Percentiles rank a stretch among this genome's conserved stretches.
Evolutionary conservation across 2,329 filamentous ascomycete species (phyloP).

Genomic region (Coniochaeta sp.): DNA sequence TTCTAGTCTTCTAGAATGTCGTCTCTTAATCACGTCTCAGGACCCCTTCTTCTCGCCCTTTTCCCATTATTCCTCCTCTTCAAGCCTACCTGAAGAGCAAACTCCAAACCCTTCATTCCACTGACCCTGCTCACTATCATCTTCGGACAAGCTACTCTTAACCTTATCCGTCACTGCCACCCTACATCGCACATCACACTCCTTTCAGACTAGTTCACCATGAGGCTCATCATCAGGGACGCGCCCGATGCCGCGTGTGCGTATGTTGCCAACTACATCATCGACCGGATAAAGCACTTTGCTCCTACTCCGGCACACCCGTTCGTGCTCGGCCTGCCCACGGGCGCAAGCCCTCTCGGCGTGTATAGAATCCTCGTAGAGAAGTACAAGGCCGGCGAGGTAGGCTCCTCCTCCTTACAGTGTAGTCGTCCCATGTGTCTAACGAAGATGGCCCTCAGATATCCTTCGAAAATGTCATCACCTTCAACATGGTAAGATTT

Average conservation of each 20-base stretch:
- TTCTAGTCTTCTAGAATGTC: not conserved
- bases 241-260: slow-evolving; percentile 53
- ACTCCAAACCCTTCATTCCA: not conserved
- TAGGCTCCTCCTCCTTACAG: slow-evolving; percentile 7
- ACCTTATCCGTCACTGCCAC: not conserved
- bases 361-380: slow-evolving; percentile 64
- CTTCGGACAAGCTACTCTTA: not conserved
- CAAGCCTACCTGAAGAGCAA: not conserved
- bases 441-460: slow-evolving; percentile 7
- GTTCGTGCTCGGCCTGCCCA: slow-evolving; percentile 68
- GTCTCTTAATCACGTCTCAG: not conserved
- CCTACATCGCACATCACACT: slow-evolving; percentile 6
- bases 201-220: slow-evolving; percentile 23
- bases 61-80: not conserved
- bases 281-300: slow-evolving; percentile 65
- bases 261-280: slow-evolving; percentile 67
- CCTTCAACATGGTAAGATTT: slow-evolving; percentile 45
- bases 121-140: not conserved
- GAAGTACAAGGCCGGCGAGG: slow-evolving; percentile 49
- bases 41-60: not conserved
- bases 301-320: slow-evolving; percentile 55
- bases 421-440: slow-evolving; percentile 11
- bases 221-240: slow-evolving; percentile 69
- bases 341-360: slow-evolving; percentile 62
- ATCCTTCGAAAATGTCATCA: slow-evolving; percentile 59